These are phyloP conservation scores for Aspergillus fijiensis DNA, from an alignment of 2,329 filamentous ascomycete genomes.

Conservation along the genomic window DNA sequence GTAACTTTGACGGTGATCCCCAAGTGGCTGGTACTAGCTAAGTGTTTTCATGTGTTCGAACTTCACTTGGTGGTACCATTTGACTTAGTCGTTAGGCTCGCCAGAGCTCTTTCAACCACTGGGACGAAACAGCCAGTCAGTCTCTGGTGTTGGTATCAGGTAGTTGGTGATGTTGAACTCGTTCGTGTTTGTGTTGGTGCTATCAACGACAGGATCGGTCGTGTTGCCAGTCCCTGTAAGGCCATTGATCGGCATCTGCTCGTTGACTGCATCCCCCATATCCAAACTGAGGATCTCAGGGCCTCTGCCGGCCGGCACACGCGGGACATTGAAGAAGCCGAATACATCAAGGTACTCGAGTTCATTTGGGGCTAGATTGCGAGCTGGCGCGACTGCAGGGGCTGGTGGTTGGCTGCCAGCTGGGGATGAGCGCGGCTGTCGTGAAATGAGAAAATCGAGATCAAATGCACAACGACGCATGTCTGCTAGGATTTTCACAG, in stretches of 20 bases:
- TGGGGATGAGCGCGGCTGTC: slow-evolving; percentile 61
- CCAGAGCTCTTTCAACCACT: slow-evolving; percentile 7
- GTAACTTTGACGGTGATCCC: not conserved
- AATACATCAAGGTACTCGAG: slow-evolving; percentile 91
- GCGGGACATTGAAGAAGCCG: slow-evolving; percentile 89
- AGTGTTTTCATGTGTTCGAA: not conserved
- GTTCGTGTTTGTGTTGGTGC: slow-evolving; percentile 28
- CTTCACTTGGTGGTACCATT: not conserved
- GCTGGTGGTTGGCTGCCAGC: slow-evolving; percentile 33
- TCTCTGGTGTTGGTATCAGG: slow-evolving; percentile 47
- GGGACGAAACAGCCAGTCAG: slow-evolving; percentile 46
- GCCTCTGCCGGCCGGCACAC: slow-evolving; percentile 54
- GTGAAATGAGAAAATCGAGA: slow-evolving; percentile 82
- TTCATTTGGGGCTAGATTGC: slow-evolving; percentile 73
- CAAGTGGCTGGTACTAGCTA: not conserved
- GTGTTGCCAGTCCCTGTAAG: slow-evolving; percentile 25
- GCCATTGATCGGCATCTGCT: slow-evolving; percentile 40
- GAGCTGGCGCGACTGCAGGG: slow-evolving; percentile 45
- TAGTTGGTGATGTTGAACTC: slow-evolving; percentile 50
- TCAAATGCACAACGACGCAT: slow-evolving; percentile 91
- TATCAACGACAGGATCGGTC: slow-evolving; percentile 20
- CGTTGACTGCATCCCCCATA: slow-evolving; percentile 26
- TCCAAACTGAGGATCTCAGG: slow-evolving; percentile 28
- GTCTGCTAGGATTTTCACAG: slow-evolving; percentile 82
- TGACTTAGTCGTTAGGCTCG: not conserved